Evolutionary conservation across 2,329 filamentous ascomycete genomes (phyloP).

Genomic region (Aciculosporium take): DNA sequence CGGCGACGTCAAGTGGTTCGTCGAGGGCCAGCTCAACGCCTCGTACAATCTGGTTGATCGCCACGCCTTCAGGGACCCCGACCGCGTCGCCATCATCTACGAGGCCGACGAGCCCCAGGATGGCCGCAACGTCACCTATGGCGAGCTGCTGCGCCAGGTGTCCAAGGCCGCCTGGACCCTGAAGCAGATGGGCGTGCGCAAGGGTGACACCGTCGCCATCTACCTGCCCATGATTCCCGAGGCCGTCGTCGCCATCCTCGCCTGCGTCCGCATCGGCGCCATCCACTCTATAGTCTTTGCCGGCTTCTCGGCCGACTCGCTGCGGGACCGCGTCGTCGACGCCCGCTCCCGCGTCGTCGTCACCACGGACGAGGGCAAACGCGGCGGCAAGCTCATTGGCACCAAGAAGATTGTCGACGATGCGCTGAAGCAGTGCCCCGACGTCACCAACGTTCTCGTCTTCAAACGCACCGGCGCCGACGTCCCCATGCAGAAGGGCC

Average conservation of each 20-base stretch:
- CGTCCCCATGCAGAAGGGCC: constrained; percentile 75
- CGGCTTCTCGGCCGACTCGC: constrained; percentile 90
- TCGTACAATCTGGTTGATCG: constrained; percentile 96
- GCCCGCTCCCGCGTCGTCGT: constrained; percentile 87
- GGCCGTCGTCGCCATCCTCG: constrained; percentile 79
- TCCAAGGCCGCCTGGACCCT: constrained; percentile 76
- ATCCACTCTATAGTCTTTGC: constrained; percentile 97
- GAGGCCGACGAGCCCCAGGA: constrained; percentile 85
- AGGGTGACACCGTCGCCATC: constrained; percentile 92
- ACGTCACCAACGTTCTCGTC: constrained; percentile 72
- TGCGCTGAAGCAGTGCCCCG: constrained; percentile 87
- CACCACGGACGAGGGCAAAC: constrained; percentile 93
- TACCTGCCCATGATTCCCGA: constrained; percentile 99
- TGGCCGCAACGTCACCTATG: constrained; percentile 82
- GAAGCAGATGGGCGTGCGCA: constrained; percentile 90
- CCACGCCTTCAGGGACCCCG: constrained; percentile 85
- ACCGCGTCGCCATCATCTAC: constrained; percentile 95
- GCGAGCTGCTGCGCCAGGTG: constrained; percentile 84
- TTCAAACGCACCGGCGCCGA: constrained; percentile 92
- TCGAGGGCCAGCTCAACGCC: constrained; percentile 86
- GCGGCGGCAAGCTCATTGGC: constrained; percentile 90
- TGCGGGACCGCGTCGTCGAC: constrained; percentile 88
- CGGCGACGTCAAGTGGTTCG: constrained; percentile 88
- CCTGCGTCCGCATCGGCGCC: constrained; percentile 82
- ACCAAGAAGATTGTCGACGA: constrained; percentile 99